Evolutionary conservation across 768 basidiomycete species (phyloP).

Genomic region (Clitopilus hobsonii): DNA sequence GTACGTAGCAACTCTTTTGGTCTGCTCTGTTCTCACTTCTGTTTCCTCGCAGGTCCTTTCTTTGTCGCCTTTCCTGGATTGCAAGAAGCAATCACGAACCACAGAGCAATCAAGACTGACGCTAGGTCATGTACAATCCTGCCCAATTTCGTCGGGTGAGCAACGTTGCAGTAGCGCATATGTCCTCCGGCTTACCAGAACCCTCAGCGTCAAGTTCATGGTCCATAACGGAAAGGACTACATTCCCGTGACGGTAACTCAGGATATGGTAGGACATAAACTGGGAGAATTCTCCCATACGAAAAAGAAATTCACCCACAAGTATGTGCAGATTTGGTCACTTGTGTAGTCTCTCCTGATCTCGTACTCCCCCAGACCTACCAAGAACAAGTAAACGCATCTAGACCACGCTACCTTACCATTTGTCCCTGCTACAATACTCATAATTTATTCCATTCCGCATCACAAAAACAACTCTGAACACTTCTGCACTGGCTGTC

Average conservation of each 20-base stretch:
- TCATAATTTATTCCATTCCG: not conserved
- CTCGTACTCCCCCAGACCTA: conserved; percentile 7
- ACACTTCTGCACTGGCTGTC: not conserved
- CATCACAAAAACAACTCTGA: not conserved
- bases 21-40: not conserved
- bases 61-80: conserved; percentile 93
- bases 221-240: conserved; percentile 96
- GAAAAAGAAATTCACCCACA: conserved; percentile 81
- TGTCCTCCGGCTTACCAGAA: not conserved
- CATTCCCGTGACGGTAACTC: conserved; percentile 78
- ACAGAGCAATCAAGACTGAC: conserved; percentile 83
- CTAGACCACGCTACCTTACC: not conserved
- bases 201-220: conserved; percentile 70
- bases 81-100: conserved; percentile 72
- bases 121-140: conserved; percentile 89
- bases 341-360: not conserved
- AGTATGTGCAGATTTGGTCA: conserved; percentile 44
- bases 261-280: conserved; percentile 99
- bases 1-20: conserved; percentile 25
- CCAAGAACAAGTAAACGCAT: conserved; percentile 14
- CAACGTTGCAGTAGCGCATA: not conserved
- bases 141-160: conserved; percentile 94
- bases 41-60: conserved; percentile 65
- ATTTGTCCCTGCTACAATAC: not conserved
- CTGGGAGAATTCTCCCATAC: conserved; percentile 93